A percentile compares a stretch with the other conserved stretches of the same genome.
These are phyloP conservation scores for Chlorociboria aeruginascens DNA, from an alignment of 495 filamentous ascomycete genomes.

Conservation along the genomic window DNA sequence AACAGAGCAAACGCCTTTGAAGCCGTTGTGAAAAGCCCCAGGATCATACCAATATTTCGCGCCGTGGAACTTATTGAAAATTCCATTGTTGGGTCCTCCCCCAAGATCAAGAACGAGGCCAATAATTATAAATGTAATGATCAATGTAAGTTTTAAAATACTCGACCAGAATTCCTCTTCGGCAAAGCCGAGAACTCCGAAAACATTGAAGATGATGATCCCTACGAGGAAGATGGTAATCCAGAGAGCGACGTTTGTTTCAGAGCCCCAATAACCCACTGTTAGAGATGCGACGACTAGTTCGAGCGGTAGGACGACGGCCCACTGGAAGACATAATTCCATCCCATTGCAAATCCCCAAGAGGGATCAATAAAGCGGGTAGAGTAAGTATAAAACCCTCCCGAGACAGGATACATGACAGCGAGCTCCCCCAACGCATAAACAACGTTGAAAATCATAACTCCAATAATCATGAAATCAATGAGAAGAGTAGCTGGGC, in stretches of 20 bases:
- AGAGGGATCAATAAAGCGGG: slow-evolving; percentile 69
- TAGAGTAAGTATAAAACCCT: slow-evolving; percentile 60
- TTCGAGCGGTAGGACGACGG: slow-evolving; percentile 42
- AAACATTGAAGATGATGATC: slow-evolving; percentile 55
- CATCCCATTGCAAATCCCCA: slow-evolving; percentile 86
- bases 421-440: slow-evolving; percentile 17
- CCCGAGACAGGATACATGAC: slow-evolving; percentile 32
- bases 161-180: slow-evolving; percentile 47
- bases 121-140: slow-evolving; percentile 32
- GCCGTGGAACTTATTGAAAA: slow-evolving; percentile 43
- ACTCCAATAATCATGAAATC: slow-evolving; percentile 17
- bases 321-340: slow-evolving; percentile 58
- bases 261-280: slow-evolving; percentile 42
- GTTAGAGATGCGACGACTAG: slow-evolving; percentile 42
- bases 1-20: slow-evolving; percentile 59
- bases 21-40: slow-evolving; percentile 58
- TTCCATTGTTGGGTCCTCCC: slow-evolving; percentile 14
- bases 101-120: not conserved
- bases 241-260: slow-evolving; percentile 41
- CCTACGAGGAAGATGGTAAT: slow-evolving; percentile 43
- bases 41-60: slow-evolving; percentile 54
- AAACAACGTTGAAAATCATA: slow-evolving; percentile 19
- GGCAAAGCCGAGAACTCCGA: slow-evolving; percentile 59
- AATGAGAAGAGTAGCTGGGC: slow-evolving; percentile 12
- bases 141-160: slow-evolving; percentile 32